A percentile compares a stretch with the other conserved stretches of the same genome.
These are phyloP conservation scores for Fraxinus americana DNA, from an alignment of 257 asterid genomes.

Conservation along the genomic window DNA sequence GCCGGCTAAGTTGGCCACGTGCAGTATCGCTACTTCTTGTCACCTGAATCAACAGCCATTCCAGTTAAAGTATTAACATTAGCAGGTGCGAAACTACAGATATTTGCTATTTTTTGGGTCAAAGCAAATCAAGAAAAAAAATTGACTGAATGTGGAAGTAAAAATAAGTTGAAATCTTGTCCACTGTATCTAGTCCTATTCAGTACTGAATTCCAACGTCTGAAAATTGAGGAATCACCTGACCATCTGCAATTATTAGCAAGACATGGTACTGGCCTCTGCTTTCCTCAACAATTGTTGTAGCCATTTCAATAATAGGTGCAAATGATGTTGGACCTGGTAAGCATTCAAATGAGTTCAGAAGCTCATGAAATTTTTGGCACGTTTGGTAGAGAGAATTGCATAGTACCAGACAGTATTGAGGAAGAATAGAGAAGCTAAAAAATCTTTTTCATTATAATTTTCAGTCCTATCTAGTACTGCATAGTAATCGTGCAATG, in stretches of 20 bases:
- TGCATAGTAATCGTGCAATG: neutral
- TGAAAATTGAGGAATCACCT: conserved; percentile 26
- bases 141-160: neutral
- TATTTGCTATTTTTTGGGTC: neutral
- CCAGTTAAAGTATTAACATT: neutral
- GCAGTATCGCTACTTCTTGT: conserved; percentile 63
- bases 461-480: neutral
- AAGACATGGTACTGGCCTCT: conserved; percentile 64
- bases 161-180: neutral
- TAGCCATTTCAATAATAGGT: conserved; percentile 58
- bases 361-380: neutral
- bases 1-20: conserved; percentile 50
- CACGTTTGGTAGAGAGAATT: neutral
- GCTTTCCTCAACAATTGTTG: conserved; percentile 48
- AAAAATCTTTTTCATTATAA: neutral
- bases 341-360: neutral
- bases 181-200: neutral
- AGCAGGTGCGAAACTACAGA: neutral
- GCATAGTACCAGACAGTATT: neutral
- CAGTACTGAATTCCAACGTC: neutral
- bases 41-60: conserved; percentile 35
- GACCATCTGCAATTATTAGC: conserved; percentile 63
- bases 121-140: neutral
- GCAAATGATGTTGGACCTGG: conserved; percentile 57
- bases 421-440: neutral